Conservation (phyloP, 495 filamentous ascomycete genomes). For the Daldinia vernicosa region DNA sequence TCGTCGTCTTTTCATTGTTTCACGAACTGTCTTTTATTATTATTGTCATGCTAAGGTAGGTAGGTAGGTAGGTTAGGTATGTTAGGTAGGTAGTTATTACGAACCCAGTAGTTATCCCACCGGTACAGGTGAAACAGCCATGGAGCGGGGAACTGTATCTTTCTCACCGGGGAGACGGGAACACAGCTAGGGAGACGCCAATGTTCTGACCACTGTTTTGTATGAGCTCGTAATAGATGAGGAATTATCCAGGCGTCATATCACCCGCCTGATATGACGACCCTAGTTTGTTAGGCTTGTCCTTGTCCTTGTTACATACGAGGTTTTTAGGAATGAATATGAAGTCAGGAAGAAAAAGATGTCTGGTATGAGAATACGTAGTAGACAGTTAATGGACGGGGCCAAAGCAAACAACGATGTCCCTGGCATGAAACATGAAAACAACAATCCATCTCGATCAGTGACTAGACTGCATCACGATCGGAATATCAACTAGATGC, state of each 20-base stretch:
- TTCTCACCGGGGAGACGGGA: constrained; percentile 10
- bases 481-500: constrained; percentile 16
- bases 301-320: constrained; percentile 9
- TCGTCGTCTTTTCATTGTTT: constrained; percentile 1
- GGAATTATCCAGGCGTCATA: constrained; percentile 20
- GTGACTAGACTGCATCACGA: background rate
- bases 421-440: constrained; percentile 33
- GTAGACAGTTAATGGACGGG: constrained; percentile 4
- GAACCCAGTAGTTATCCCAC: background rate
- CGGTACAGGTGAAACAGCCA: constrained; percentile 5
- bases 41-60: background rate
- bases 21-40: background rate
- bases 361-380: constrained; percentile 16
- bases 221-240: constrained; percentile 13
- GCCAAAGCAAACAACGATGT: constrained; percentile 33
- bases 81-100: background rate
- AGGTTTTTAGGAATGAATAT: constrained; percentile 28
- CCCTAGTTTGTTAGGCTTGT: constrained; percentile 10
- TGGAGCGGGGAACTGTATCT: background rate
- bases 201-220: constrained; percentile 10
- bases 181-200: background rate
- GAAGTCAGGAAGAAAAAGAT: constrained; percentile 12
- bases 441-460: constrained; percentile 6
- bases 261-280: constrained; percentile 14
- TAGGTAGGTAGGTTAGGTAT: background rate